These are phyloP conservation scores for Teratosphaeria zuluensis DNA, from an alignment of 2,329 filamentous ascomycete species.

Conservation along the genomic window DNA sequence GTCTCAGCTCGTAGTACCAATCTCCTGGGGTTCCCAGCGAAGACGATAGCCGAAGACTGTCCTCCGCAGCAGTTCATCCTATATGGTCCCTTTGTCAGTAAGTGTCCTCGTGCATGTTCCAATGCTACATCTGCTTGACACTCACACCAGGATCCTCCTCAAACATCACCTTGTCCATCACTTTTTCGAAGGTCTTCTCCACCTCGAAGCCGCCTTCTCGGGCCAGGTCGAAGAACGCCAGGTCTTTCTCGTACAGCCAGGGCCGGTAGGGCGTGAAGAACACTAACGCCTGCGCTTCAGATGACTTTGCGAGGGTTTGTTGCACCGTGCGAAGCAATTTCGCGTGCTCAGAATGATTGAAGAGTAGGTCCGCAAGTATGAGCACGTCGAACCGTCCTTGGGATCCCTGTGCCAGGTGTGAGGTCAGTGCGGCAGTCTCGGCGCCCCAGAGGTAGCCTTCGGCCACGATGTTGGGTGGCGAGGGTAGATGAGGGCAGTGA, in stretches of 20 bases:
- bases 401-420: slow-evolving; percentile 40
- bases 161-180: slow-evolving; percentile 81
- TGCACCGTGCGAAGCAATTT: slow-evolving; percentile 66
- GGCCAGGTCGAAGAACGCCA: slow-evolving; percentile 76
- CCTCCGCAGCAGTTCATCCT: slow-evolving; percentile 68
- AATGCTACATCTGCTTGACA: slow-evolving; percentile 4
- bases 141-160: slow-evolving; percentile 70
- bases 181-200: slow-evolving; percentile 68
- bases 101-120: not conserved
- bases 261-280: slow-evolving; percentile 94
- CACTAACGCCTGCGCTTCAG: slow-evolving; percentile 60
- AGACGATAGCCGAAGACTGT: slow-evolving; percentile 74
- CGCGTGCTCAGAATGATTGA: slow-evolving; percentile 78
- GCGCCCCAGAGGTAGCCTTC: slow-evolving; percentile 77
- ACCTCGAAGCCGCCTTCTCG: slow-evolving; percentile 62
- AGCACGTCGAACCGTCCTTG: slow-evolving; percentile 60
- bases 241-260: slow-evolving; percentile 76
- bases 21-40: slow-evolving; percentile 42
- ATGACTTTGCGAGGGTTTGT: slow-evolving; percentile 50
- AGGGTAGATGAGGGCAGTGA: slow-evolving; percentile 38
- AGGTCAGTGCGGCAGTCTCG: slow-evolving; percentile 48
- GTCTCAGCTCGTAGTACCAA: not conserved
- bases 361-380: slow-evolving; percentile 80
- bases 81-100: not conserved
- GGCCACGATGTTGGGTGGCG: slow-evolving; percentile 29